phyloP scores from a whole-genome alignment of 2,329 filamentous ascomycete genomes.

The Ambrosiella beaveri region DNA sequence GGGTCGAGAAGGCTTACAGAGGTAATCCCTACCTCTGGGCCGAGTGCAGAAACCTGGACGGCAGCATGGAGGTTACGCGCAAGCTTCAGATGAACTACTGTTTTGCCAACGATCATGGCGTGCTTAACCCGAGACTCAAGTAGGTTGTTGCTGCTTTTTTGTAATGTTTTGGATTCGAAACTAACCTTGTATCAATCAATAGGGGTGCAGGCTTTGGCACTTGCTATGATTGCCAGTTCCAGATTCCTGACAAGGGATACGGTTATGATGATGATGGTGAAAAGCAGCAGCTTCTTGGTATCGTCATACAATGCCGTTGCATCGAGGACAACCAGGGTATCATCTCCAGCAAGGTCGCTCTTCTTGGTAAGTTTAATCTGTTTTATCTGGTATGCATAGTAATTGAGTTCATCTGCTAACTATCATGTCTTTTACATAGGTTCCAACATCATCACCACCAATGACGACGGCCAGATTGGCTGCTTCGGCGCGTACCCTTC shows the following conservation, averaged over 20 bases:
- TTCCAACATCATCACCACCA: background rate
- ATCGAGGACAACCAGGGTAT: background rate
- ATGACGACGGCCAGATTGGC: background rate
- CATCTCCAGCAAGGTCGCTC: background rate
- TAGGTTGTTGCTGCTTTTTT: background rate
- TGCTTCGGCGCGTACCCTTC: background rate
- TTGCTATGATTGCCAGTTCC: background rate
- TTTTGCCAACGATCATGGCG: background rate
- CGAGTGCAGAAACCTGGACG: background rate
- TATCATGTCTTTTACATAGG: background rate
- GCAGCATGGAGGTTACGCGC: background rate
- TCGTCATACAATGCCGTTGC: no score
- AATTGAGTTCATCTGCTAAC: background rate
- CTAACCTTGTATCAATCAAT: background rate
- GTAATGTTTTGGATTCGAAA: background rate
- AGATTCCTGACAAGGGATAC: no score
- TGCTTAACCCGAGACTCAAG: background rate
- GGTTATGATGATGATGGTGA: no score
- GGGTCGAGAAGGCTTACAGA: background rate
- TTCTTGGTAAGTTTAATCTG: background rate
- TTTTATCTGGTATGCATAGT: background rate
- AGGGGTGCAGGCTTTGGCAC: background rate
- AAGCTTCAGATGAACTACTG: background rate
- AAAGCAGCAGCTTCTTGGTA: no score
- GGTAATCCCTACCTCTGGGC: background rate